Base-by-base conservation (phyloP, 2,329 filamentous ascomycete genomes). In the Cladosporium halotolerans region DNA sequence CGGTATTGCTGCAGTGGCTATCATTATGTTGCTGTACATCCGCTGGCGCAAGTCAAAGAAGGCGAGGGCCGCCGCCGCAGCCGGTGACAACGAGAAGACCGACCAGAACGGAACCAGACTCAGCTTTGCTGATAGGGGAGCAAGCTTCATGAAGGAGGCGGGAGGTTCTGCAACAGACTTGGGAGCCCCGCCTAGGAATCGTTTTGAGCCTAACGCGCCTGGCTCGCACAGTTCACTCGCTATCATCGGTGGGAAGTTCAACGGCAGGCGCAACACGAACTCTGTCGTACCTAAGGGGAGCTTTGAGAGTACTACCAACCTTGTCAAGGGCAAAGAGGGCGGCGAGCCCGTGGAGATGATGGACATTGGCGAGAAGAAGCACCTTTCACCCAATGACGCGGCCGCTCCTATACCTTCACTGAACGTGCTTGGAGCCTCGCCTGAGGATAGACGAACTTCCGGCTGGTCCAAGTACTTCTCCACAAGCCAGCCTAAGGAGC, bases 1-100 rank as follows among this genome's bases (percentile, higher is more conserved):
- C 49, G 89, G 87, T 14, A 74, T 89, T 49, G 83, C 86, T 16
- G 72, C 83, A 0, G 66, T 96, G 6, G 73, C 95, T n/a, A 76
- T 87, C 23, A 68, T 88, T 1, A 66, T 89, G n/a, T 77, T 96
- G 16, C 74, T 93, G 47, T 75, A 86, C 28, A 71, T 90, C 19
- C 78, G 81, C 64, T 80, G 79, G 63, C 76, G 79, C 59, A 78
- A 77, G 55, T 77, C 79, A 60, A 82, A 80, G 66, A 79, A 75
- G 52, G 71, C 74, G 47, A 76, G 77, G 72, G 32, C 18, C 7
- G 42, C 42, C 19, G 50, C 50, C 13, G 40, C 58, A 47, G 60
- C 58, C n/a, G 62, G 60, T n/a, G 48, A 51, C 18, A 60, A 63
- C 43, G 71, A 81, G 60, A 72, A 70, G 62, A 54, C 49, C 10